Evolutionary conservation across 805 yeast genomes (phyloP), one percentile per base, ranked within the genome.

Genomic region (Ogataea siamensis): DNA sequence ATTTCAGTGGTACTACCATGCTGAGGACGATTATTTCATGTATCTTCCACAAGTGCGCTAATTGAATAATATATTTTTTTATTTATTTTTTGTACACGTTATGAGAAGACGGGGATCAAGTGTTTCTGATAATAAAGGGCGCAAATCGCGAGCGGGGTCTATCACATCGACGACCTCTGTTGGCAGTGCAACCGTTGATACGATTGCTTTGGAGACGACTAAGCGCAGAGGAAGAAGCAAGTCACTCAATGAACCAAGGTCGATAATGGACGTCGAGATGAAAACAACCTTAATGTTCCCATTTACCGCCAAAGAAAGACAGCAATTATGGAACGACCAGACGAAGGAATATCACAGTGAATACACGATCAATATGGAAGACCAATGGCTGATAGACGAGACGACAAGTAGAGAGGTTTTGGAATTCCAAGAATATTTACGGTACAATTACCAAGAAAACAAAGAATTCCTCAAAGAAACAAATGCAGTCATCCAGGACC

Each of bases 61-160:
- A 13, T 10, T 22, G 21, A 25, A 39, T 24, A 16, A 32, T 28
- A 19, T n/a, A 13, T 19, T 20, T 35, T 32, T 31, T 15, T 25
- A 27, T 28, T 31, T 21, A 28, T 25, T 33, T 14, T 31, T 34
- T 42, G 41, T 37, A 42, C 42, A 42, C 45, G 42, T 37, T 37
- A 42, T 42, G 43, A 46, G 51, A 38, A 44, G 54, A 42, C 45
- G 57, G 31, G 42, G 41, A n/a, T 54, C 52, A 5, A 55, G 52
- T 22, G 43, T 50, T 24, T 46, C 50, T 11, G 56, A 54, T 16
- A 34, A 42, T 18, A 43, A 38, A 18, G 46, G 51, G 13, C 43
- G 57, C 36, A 66, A 60, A 40, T 66, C 70, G 6, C 66, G 87
- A 52, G 70, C 80, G 38, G 71, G 74, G 42, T 80, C 88, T 2